These are phyloP conservation scores for Pyrrhoderma noxium DNA, from an alignment of 1,284 basidiomycete genomes.

Conservation along the genomic window DNA sequence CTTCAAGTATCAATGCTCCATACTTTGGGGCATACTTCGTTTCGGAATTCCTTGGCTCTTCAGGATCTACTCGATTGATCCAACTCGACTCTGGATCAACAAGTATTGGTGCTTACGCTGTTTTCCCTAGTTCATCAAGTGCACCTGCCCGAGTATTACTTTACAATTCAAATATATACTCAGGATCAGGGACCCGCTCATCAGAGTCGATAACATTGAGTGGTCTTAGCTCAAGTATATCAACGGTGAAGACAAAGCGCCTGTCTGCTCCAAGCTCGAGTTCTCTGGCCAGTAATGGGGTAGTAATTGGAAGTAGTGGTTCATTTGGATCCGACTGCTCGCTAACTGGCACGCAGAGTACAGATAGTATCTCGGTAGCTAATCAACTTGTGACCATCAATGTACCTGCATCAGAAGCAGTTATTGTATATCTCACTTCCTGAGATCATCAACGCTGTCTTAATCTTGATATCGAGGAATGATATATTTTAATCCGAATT, in stretches of 20 bases:
- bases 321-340: constrained; percentile 27
- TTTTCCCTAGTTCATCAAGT: constrained; percentile 25
- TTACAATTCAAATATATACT: constrained; percentile 34
- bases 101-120: constrained; percentile 31
- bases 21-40: constrained; percentile 38
- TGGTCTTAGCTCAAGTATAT: constrained; percentile 22
- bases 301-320: constrained; percentile 34
- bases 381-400: constrained; percentile 26
- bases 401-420: constrained; percentile 33
- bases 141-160: constrained; percentile 30
- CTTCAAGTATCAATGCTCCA: constrained; percentile 30
- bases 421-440: constrained; percentile 27
- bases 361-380: constrained; percentile 27
- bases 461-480: too few relatives aligned
- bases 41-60: constrained; percentile 32
- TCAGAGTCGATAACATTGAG: constrained; percentile 27
- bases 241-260: constrained; percentile 25
- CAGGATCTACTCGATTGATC: constrained; percentile 24
- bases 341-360: constrained; percentile 25
- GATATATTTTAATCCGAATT: too few relatives aligned
- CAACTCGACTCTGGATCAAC: constrained; percentile 33
- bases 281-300: constrained; percentile 30
- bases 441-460: too few relatives aligned
- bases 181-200: constrained; percentile 30
- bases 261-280: constrained; percentile 33